phyloP scores from a whole-genome alignment of 2,329 filamentous ascomycete species.

The Plenodomus tracheiphilus region DNA sequence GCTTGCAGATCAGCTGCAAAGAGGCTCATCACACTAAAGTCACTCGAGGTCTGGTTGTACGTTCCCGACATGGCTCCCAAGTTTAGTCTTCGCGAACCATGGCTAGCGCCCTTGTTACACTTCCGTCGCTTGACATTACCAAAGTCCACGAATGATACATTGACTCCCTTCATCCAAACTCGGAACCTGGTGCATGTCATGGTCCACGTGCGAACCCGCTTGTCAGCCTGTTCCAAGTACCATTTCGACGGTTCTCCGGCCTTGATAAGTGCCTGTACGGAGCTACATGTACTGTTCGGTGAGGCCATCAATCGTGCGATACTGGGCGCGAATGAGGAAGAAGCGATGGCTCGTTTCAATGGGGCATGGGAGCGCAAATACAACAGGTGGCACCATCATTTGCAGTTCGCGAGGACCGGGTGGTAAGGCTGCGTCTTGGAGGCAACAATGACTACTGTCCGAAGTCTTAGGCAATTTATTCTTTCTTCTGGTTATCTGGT shows the following conservation, averaged over 20 bases:
- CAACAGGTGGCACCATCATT: slow-evolving; percentile 9
- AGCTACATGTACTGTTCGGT: slow-evolving; percentile 34
- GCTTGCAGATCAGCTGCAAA: slow-evolving; percentile 25
- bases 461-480: too few relatives aligned
- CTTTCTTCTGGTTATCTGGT: too few relatives aligned
- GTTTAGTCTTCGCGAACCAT: slow-evolving; percentile 28
- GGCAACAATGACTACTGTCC: too few relatives aligned
- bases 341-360: slow-evolving; percentile 32
- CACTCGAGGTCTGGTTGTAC: slow-evolving; percentile 26
- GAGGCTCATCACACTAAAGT: slow-evolving; percentile 21
- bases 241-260: slow-evolving; percentile 8
- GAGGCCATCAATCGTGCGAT: slow-evolving; percentile 30
- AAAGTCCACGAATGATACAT: neutral
- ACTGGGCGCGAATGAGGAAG: slow-evolving; percentile 27
- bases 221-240: neutral
- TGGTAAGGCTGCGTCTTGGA: too few relatives aligned
- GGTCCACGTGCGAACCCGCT: slow-evolving; percentile 14
- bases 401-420: slow-evolving; percentile 3
- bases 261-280: slow-evolving; percentile 16
- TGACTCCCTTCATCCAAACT: neutral
- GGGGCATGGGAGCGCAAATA: slow-evolving; percentile 24
- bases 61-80: slow-evolving; percentile 19
- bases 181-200: slow-evolving; percentile 13
- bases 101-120: slow-evolving; percentile 32
- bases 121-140: slow-evolving; percentile 29